Evolutionary conservation across 768 basidiomycete species (phyloP), one percentile per base, ranked within the genome.

Genomic region (Leccinum disarticulatum): DNA sequence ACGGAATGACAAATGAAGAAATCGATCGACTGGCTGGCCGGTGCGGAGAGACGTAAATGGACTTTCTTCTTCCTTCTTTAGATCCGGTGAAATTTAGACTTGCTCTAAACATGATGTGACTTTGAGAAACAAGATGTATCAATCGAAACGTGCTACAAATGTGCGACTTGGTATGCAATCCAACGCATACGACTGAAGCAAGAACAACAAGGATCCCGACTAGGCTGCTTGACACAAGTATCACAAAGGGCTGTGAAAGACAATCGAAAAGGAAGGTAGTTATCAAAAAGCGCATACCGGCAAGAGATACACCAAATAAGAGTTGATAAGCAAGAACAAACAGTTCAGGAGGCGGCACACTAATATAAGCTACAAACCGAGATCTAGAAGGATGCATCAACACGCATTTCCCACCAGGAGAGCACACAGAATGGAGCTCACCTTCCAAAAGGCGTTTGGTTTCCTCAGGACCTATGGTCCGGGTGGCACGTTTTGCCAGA

Each of bases 401-500:
- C 64, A 72, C 49, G 65, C 65, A 35, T 57, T 62, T 58, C 53
- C 63, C 63, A 46, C 48, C 62, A 65, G 65, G 65, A 65, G 25
- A 22, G 30, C 64, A 56, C 66, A 59, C 53, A 60, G 59, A 59
- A 52, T 30, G 19, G 19, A 41, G 66, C 81, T 43, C 59, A 89
- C 91, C 90, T 81, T 89, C 81, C 65, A 93, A 73, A 68, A 94
- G 76, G 66, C 86, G 82, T 66, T 86, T 83, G 65, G 86, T 79
- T 68, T 91, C 84, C 64, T 86, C 87, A 54, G 90, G 87, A 55
- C 86, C 84, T 65, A 93, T 91, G 63, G 85, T 82, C 66, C 83
- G 81, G 22, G 92, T 93, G 22, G 90, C 92, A 63, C 93, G 88
- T 64, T 91, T 83, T 49, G 90, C 91, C 19, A 95, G 84, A 57